These are phyloP conservation scores for Forsythia viridissima DNA, from an alignment of 257 asterid genomes.

Conservation along the genomic window DNA sequence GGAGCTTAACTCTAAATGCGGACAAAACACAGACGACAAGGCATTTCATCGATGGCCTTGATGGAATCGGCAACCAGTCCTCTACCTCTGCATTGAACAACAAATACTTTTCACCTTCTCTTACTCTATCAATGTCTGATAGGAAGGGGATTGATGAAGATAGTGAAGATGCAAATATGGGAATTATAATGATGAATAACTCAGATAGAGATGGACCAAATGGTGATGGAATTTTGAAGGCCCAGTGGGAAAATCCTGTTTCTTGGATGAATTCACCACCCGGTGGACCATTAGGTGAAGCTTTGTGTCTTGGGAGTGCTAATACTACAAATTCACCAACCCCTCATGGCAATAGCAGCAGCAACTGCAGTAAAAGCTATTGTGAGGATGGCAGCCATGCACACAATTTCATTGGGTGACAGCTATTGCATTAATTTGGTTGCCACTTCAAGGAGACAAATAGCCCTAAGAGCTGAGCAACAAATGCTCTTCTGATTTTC, in stretches of 20 bases:
- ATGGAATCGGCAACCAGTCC: conserved; percentile 5
- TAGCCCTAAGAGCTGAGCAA: too few species aligned
- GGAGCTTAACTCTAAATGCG: not conserved
- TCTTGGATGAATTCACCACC: conserved; percentile 48
- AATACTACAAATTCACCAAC: conserved; percentile 29
- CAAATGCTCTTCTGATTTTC: too few species aligned
- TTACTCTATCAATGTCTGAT: conserved; percentile 49
- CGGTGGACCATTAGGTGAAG: conserved; percentile 80
- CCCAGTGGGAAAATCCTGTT: conserved; percentile 24
- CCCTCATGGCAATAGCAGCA: conserved; percentile 18
- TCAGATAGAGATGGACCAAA: conserved; percentile 10
- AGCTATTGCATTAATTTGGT: too few species aligned
- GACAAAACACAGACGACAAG: conserved; percentile 34
- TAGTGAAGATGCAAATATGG: conserved; percentile 15
- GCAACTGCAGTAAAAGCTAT: conserved; percentile 45
- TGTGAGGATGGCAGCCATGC: conserved; percentile 50
- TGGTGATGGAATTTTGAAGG: conserved; percentile 11
- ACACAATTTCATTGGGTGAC: conserved; percentile 30
- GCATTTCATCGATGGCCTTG: conserved; percentile 45
- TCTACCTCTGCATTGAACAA: conserved; percentile 3
- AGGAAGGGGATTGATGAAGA: conserved; percentile 24
- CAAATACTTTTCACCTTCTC: conserved; percentile 31
- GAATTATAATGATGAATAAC: conserved; percentile 21
- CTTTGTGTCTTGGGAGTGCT: conserved; percentile 52
- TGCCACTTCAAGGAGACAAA: not conserved